A percentile compares a stretch with the other conserved stretches of the same genome.
These are phyloP conservation scores for Citrus hindsii DNA, from an alignment of 345 rosid genomes.

Conservation along the genomic window DNA sequence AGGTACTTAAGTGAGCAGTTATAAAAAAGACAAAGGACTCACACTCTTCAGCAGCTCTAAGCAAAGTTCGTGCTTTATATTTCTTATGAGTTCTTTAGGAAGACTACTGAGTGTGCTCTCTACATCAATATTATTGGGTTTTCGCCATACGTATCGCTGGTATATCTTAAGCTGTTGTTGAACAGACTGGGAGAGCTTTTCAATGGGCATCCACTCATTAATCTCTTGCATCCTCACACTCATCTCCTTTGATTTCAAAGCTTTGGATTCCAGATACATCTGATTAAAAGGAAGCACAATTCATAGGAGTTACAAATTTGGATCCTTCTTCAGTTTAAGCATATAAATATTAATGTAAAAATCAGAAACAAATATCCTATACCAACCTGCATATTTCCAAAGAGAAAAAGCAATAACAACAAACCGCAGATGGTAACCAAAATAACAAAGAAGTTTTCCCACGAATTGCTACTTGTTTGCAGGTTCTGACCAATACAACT, in stretches of 20 bases:
- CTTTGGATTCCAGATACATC: not conserved
- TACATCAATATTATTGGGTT: not conserved
- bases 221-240: not conserved
- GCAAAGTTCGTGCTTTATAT: not conserved
- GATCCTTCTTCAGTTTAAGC: not conserved
- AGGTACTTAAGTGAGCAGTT: too few relatives aligned
- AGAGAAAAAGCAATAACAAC: not conserved
- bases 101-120: conserved; percentile 1
- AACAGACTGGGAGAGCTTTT: not conserved
- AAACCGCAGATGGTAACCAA: not conserved
- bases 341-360: too few relatives aligned
- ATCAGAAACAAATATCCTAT: not conserved
- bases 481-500: conserved; percentile 4
- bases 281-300: not conserved
- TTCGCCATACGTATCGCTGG: not conserved
- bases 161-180: not conserved
- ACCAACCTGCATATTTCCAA: conserved; percentile 13
- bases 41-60: not conserved
- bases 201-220: not conserved
- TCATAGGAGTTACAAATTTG: not conserved
- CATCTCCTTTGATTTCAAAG: not conserved
- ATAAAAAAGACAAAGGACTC: not conserved
- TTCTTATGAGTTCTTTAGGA: not conserved
- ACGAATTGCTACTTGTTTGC: not conserved
- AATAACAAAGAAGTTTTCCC: conserved; percentile 1